phyloP scores from a whole-genome alignment of 2,329 filamentous ascomycete genomes.

The Aspergillus pseudonomiae region DNA sequence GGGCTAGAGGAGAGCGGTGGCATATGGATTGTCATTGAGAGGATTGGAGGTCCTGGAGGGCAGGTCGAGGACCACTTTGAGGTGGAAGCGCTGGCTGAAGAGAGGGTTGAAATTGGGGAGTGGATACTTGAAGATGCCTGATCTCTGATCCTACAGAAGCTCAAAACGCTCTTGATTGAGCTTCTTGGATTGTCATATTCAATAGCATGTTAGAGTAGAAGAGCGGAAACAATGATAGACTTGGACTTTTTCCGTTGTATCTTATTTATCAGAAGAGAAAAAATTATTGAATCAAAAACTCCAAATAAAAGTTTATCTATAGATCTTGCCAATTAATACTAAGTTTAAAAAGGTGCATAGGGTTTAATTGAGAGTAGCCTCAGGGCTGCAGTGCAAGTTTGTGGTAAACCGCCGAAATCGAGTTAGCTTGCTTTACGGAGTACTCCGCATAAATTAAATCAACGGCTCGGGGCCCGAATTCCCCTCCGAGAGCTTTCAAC shows the following conservation, averaged over 20 bases:
- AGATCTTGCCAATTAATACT: too few relatives aligned
- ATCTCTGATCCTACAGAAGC: neutral
- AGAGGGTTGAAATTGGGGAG: slow-evolving; percentile 46
- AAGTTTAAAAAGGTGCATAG: too few relatives aligned
- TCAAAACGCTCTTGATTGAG: neutral
- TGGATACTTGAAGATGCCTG: slow-evolving; percentile 43
- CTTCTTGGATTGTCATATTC: neutral
- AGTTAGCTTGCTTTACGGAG: neutral
- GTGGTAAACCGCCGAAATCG: neutral
- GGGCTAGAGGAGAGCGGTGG: slow-evolving; percentile 58
- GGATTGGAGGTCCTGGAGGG: slow-evolving; percentile 66
- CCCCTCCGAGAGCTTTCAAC: slow-evolving; percentile 21
- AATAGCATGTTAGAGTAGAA: neutral
- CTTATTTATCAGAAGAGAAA: neutral
- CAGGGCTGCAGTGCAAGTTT: too few relatives aligned
- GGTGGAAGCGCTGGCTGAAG: slow-evolving; percentile 47
- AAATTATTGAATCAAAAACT: neutral
- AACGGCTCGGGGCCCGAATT: neutral
- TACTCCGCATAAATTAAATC: neutral
- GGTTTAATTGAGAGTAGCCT: neutral
- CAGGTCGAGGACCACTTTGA: slow-evolving; percentile 48
- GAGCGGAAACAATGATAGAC: neutral
- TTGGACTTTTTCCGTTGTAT: neutral
- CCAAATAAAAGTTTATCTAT: neutral
- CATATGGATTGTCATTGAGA: slow-evolving; percentile 81